A percentile compares a stretch with the other conserved stretches of the same genome.
Conservation (phyloP, 768 basidiomycete genomes). For the Crassisporium funariophilum region DNA sequence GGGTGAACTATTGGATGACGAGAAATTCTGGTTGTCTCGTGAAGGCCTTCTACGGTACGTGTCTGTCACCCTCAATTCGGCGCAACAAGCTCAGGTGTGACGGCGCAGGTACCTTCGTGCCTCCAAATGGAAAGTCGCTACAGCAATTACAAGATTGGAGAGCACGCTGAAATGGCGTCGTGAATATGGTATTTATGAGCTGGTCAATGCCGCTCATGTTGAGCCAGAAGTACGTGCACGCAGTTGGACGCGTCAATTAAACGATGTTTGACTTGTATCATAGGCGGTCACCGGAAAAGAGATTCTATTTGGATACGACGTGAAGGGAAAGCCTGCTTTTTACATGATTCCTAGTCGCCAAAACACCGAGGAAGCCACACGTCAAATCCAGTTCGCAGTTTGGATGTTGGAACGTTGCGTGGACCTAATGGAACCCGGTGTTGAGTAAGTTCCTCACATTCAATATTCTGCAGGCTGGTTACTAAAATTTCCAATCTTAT, state of each 20-base stretch:
- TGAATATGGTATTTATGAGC: conserved; percentile 72
- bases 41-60: conserved; percentile 71
- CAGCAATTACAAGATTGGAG: conserved; percentile 69
- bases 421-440: conserved; percentile 79
- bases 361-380: conserved; percentile 69
- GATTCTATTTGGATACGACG: conserved; percentile 77
- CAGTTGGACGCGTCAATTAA: background rate
- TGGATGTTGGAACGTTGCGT: conserved; percentile 78
- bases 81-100: background rate
- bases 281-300: conserved; percentile 84
- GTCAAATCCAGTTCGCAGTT: conserved; percentile 73
- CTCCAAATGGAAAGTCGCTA: conserved; percentile 64
- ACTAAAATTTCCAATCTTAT: background rate
- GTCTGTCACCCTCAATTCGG: background rate
- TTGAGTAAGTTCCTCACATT: conserved; percentile 57
- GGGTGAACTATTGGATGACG: conserved; percentile 56
- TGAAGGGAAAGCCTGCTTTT: conserved; percentile 59
- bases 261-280: background rate
- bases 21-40: conserved; percentile 80
- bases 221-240: conserved; percentile 65
- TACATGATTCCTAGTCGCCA: conserved; percentile 74
- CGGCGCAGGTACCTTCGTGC: conserved; percentile 73
- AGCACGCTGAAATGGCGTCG: conserved; percentile 78
- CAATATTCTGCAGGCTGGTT: background rate
- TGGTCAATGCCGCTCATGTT: conserved; percentile 60